Percentiles rank a stretch among this genome's conserved stretches.
Conservation (phyloP, 2,329 filamentous ascomycete genomes). For the Colletotrichum agaves region DNA sequence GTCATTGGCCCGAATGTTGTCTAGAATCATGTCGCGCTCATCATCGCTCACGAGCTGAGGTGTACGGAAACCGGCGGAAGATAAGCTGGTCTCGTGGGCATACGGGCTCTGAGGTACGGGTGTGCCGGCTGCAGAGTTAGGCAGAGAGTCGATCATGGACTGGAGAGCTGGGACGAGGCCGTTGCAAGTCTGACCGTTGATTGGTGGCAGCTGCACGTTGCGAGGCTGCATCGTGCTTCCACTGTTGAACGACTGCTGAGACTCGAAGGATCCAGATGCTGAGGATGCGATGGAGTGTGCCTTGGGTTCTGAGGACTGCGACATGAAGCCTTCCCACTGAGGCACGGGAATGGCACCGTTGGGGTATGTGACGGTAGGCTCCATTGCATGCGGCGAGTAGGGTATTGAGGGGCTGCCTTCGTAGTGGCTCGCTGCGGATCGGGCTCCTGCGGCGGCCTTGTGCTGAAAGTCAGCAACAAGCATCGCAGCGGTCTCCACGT, state of each 20-base stretch:
- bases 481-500: conserved; percentile 98
- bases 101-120: conserved; percentile 80
- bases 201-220: conserved; percentile 70
- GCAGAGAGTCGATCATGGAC: conserved; percentile 78
- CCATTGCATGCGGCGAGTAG: conserved; percentile 81
- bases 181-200: conserved; percentile 72
- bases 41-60: conserved; percentile 88
- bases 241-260: conserved; percentile 71
- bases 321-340: conserved; percentile 90
- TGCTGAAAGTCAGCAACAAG: conserved; percentile 98
- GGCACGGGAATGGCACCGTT: conserved; percentile 83
- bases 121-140: conserved; percentile 75
- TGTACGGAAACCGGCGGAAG: conserved; percentile 72
- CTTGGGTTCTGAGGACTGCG: conserved; percentile 77
- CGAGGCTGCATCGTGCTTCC: conserved; percentile 67
- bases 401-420: conserved; percentile 71
- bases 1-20: conserved; percentile 86
- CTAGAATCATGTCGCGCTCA: conserved; percentile 84
- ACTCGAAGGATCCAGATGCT: conserved; percentile 74
- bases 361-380: conserved; percentile 80
- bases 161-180: conserved; percentile 73
- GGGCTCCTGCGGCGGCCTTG: conserved; percentile 83
- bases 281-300: conserved; percentile 78
- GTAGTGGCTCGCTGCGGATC: conserved; percentile 65
- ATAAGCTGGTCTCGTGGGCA: conserved; percentile 62